phyloP scores from a whole-genome alignment of 352 stramenopile species.

The Phytopythium cucurbitacearum region DNA sequence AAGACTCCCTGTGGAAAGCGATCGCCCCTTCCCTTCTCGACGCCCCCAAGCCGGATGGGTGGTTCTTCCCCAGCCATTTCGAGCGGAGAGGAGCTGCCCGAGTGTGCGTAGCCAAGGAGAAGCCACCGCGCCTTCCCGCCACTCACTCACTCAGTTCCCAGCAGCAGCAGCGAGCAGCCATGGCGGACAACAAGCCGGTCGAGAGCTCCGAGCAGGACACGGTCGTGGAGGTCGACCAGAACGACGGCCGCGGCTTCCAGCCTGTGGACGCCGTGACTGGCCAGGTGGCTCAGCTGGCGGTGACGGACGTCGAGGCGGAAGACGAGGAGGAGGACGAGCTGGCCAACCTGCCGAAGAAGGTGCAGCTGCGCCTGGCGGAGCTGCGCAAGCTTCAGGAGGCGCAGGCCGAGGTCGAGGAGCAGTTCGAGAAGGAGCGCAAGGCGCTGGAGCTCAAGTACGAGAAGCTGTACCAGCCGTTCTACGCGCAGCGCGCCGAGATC shows the following conservation, averaged over 20 bases:
- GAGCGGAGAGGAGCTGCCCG: not conserved
- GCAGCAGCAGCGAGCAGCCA: conserved; percentile 8
- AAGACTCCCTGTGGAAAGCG: no score
- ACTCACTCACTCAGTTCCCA: conserved; percentile 1
- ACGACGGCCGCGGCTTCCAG: conserved; percentile 63
- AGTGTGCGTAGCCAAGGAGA: conserved; percentile 1
- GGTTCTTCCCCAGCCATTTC: no score
- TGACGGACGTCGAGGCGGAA: conserved; percentile 16
- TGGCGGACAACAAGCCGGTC: conserved; percentile 33
- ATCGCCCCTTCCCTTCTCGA: no score
- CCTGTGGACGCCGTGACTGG: conserved; percentile 36
- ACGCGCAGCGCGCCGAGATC: conserved; percentile 65
- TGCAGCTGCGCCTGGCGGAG: conserved; percentile 63
- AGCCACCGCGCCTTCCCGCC: not conserved
- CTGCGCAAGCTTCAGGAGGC: conserved; percentile 76
- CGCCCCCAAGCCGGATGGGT: no score
- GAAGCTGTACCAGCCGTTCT: conserved; percentile 85
- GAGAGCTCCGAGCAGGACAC: conserved; percentile 30
- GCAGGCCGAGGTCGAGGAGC: conserved; percentile 68
- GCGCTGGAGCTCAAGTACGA: conserved; percentile 85
- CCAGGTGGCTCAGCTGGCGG: conserved; percentile 30
- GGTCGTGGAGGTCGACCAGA: conserved; percentile 57
- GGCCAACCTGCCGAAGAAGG: conserved; percentile 60
- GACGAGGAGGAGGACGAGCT: conserved; percentile 55
- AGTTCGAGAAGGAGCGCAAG: conserved; percentile 86